Conservation (phyloP, 441 rosid genomes). For the Populus trichocarpa region DNA sequence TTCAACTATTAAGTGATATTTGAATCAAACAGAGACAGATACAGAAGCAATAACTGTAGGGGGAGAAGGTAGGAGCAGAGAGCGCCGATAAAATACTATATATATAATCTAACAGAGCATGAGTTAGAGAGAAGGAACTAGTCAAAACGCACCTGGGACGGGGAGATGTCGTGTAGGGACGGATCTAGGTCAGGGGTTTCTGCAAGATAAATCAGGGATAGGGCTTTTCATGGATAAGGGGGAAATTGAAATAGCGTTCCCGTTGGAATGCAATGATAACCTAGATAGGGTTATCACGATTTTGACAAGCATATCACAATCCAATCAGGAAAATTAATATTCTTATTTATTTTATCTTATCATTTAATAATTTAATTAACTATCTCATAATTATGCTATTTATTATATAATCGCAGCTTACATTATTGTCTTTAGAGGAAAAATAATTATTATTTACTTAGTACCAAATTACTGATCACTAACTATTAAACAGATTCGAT, state of each 20-base stretch:
- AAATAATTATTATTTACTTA: no score
- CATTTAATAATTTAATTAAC: no score
- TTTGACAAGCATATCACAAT: neutral
- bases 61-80: neutral
- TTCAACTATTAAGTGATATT: neutral
- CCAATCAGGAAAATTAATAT: neutral
- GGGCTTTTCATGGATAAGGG: constrained; percentile 29
- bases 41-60: neutral
- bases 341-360: no score
- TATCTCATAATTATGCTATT: no score
- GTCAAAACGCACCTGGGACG: constrained; percentile 21
- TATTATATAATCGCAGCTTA: no score
- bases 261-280: constrained; percentile 12
- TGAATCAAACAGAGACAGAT: neutral
- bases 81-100: neutral
- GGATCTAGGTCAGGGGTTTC: neutral
- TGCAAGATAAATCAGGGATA: constrained; percentile 29
- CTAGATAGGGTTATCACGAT: constrained; percentile 1
- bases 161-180: constrained; percentile 9
- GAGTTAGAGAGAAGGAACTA: neutral
- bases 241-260: constrained; percentile 1
- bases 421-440: no score
- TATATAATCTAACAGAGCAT: neutral
- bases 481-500: no score
- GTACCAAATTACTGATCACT: no score